A percentile compares a stretch with the other conserved stretches of the same genome.
Evolutionary conservation across 1,139 yeast genomes (phyloP).

Genomic region (Nadsonia commutata): DNA sequence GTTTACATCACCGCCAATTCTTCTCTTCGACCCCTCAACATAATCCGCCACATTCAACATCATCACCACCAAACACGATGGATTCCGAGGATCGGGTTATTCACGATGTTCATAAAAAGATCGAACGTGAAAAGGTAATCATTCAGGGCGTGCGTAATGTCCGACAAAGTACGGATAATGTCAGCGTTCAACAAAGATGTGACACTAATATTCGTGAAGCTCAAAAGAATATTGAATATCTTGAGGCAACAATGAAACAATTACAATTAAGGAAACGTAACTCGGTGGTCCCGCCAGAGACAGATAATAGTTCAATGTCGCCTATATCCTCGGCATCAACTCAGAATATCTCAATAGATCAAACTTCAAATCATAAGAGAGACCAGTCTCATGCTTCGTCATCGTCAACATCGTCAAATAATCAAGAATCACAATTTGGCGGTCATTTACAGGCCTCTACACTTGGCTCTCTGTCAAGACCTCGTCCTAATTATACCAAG

Average conservation of each 20-base stretch:
- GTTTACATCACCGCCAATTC: neutral
- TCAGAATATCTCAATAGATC: neutral
- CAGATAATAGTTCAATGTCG: neutral
- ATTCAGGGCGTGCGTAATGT: slow-evolving; percentile 76
- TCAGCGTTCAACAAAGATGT: slow-evolving; percentile 78
- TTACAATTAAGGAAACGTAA: slow-evolving; percentile 27
- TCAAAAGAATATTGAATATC: slow-evolving; percentile 75
- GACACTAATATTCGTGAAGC: slow-evolving; percentile 85
- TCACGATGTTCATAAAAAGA: slow-evolving; percentile 61
- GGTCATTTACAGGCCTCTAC: neutral
- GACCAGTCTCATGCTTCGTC: neutral
- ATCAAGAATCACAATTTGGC: neutral
- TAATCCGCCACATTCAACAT: neutral
- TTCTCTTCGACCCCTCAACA: neutral
- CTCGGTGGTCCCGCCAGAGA: neutral
- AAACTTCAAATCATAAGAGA: neutral
- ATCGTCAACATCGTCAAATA: neutral
- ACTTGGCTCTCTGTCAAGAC: slow-evolving; percentile 1
- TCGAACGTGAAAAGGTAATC: slow-evolving; percentile 75
- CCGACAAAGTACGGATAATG: slow-evolving; percentile 62
- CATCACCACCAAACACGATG: slow-evolving; percentile 2
- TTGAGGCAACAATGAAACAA: slow-evolving; percentile 62
- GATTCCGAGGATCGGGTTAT: slow-evolving; percentile 20
- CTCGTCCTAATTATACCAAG: slow-evolving; percentile 20
- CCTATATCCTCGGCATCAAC: slow-evolving; percentile 2